These are phyloP conservation scores for Taxawa tesnikishii DNA, from an alignment of 2,329 filamentous ascomycete species.

Conservation along the genomic window DNA sequence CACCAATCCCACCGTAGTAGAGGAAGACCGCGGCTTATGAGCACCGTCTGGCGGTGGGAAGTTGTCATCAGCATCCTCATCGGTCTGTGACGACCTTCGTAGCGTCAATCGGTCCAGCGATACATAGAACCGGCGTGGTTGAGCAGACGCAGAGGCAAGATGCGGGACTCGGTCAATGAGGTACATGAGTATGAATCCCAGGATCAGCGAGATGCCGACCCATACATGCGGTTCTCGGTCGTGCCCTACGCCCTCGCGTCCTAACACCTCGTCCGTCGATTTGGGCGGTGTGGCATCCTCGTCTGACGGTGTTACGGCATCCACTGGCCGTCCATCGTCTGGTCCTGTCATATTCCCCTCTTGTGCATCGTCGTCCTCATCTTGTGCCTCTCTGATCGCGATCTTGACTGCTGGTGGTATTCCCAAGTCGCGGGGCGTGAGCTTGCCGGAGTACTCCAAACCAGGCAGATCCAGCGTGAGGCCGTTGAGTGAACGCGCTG, in stretches of 20 bases:
- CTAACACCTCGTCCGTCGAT: no score
- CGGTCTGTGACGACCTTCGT: constrained; percentile 4
- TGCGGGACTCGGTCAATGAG: constrained; percentile 77
- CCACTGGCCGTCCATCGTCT: constrained; percentile 14
- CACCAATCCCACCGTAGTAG: constrained; percentile 75
- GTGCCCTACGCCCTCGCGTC: no score
- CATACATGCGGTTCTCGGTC: constrained; percentile 54
- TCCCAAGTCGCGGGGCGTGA: no score
- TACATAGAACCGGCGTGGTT: constrained; percentile 66
- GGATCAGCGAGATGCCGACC: constrained; percentile 74
- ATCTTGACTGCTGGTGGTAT: no score
- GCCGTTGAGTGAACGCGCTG: no score
- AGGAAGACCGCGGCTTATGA: constrained; percentile 22
- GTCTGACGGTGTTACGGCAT: not conserved
- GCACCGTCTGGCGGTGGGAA: constrained; percentile 25
- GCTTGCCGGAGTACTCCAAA: no score
- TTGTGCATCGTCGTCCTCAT: not conserved
- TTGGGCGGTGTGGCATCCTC: not conserved
- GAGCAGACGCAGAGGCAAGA: constrained; percentile 47
- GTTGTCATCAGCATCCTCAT: constrained; percentile 18
- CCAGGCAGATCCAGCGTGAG: no score
- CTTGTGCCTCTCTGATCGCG: not conserved
- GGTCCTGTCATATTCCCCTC: constrained; percentile 13
- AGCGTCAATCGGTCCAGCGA: constrained; percentile 49
- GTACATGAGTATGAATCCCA: constrained; percentile 94